These are phyloP conservation scores for Calonectria fujianensis DNA, from an alignment of 2,329 filamentous ascomycete genomes.

Conservation along the genomic window DNA sequence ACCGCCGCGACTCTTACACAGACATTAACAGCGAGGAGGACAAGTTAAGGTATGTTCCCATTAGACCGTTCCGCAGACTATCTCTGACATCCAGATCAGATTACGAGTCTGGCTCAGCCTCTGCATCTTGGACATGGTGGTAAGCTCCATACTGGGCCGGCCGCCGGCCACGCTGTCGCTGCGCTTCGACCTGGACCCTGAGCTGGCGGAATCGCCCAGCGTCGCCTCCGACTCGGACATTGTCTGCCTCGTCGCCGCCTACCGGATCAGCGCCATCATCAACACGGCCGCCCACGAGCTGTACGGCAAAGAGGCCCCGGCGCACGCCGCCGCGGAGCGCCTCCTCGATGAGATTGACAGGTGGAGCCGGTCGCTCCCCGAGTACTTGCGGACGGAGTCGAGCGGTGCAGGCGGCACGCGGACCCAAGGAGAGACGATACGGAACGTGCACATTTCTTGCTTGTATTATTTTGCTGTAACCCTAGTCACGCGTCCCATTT, in stretches of 20 bases:
- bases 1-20: constrained; percentile 58
- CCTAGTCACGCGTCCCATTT: constrained; percentile 72
- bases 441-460: constrained; percentile 73
- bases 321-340: constrained; percentile 60
- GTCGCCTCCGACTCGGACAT: constrained; percentile 44
- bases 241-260: constrained; percentile 63
- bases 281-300: constrained; percentile 65
- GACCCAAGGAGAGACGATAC: constrained; percentile 62
- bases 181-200: constrained; percentile 34
- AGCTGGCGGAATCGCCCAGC: constrained; percentile 41
- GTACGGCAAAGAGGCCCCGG: constrained; percentile 61
- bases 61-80: not conserved
- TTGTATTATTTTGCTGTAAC: constrained; percentile 77
- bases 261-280: constrained; percentile 65
- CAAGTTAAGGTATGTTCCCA: constrained; percentile 45
- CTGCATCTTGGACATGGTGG: constrained; percentile 62
- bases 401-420: constrained; percentile 7
- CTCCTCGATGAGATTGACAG: constrained; percentile 64
- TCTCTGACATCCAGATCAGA: constrained; percentile 47
- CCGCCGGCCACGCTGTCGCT: constrained; percentile 58
- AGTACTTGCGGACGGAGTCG: constrained; percentile 51
- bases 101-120: constrained; percentile 62
- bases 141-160: constrained; percentile 62
- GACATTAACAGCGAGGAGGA: constrained; percentile 41
- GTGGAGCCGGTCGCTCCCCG: constrained; percentile 68